Conservation (phyloP, 352 stramenopile genomes). For the Phytopythium kandeliae region DNA sequence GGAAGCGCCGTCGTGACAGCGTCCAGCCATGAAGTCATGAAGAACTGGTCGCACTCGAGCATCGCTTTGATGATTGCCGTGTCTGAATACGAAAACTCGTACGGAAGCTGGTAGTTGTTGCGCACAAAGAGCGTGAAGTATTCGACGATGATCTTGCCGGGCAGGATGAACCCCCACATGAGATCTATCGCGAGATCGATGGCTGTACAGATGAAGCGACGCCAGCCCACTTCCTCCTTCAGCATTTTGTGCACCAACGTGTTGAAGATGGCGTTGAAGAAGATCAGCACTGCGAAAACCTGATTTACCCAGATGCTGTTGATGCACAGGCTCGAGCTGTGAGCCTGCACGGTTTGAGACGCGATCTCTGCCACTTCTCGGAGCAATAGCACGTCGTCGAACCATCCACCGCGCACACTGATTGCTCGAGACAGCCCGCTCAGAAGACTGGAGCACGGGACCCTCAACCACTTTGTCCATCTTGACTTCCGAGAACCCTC, state of each 20-base stretch:
- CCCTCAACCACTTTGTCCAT: neutral
- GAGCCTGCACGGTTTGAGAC: slow-evolving; percentile 21
- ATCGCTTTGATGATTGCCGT: slow-evolving; percentile 21
- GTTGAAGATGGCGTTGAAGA: slow-evolving; percentile 25
- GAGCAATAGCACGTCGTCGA: slow-evolving; percentile 18
- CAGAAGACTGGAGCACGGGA: neutral
- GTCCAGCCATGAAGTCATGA: slow-evolving; percentile 24
- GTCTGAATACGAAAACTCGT: slow-evolving; percentile 22
- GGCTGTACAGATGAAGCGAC: slow-evolving; percentile 17
- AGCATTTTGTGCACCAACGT: slow-evolving; percentile 18
- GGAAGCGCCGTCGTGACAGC: slow-evolving; percentile 22
- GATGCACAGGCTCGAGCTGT: slow-evolving; percentile 25
- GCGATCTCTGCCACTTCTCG: slow-evolving; percentile 19
- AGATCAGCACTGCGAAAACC: slow-evolving; percentile 22
- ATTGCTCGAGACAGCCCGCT: slow-evolving; percentile 11
- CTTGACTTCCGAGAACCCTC: neutral
- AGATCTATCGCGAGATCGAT: slow-evolving; percentile 26
- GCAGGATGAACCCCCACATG: slow-evolving; percentile 21
- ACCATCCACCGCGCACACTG: slow-evolving; percentile 16
- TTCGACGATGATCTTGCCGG: slow-evolving; percentile 24
- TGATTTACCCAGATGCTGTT: slow-evolving; percentile 30
- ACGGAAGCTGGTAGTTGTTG: slow-evolving; percentile 15
- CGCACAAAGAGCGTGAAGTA: slow-evolving; percentile 19
- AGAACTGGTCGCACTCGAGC: slow-evolving; percentile 32
- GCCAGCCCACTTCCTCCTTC: slow-evolving; percentile 13